Evolutionary conservation across 1,284 basidiomycete species (phyloP), one percentile per base, ranked within the genome.

Genomic region (Mycosarcoma mackinlayi): DNA sequence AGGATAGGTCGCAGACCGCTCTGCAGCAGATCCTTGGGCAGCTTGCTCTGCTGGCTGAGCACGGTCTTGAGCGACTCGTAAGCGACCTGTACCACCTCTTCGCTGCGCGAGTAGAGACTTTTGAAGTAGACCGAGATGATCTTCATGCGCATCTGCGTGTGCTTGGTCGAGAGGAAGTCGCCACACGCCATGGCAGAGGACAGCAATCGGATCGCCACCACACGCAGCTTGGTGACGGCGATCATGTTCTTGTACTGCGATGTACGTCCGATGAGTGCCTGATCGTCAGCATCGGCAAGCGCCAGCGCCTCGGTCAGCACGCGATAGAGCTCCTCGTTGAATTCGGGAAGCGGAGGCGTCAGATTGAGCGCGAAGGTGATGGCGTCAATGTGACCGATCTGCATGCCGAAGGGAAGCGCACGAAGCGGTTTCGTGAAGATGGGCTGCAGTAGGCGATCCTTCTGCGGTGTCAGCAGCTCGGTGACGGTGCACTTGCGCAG

Each of bases 101-200:
- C 87, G n/a, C 90, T 92, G 19, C 90, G 87, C 4, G 94, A 96
- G 84, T 99, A 99, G 40, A 99, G 87, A 14, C 95, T 94, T 85
- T 98, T 98, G 88, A 99, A 99, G 85, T 98, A 98, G 19, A 98
- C 92, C 28, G 91, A 87, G 23, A 94, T 96, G 34, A 98, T 95
- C 89, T 90, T 84, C 92, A 92, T 50, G 25, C 80, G 72, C 76
- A 80, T 77, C 62, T 79, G 53, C 16, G 62, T 62, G 59, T 81
- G 78, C 56, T 77, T 75, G 27, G 75, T 60, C 24, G 75, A 72
- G 38, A 76, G 65, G 85, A 95, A 97, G 79, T 97, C 94, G 7
- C 93, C 91, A 69, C 94, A 88, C 9, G 91, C 91, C 91, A 98
- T 93, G 2, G 95, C 92, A 2, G 95, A 92, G 8, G 93, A 94